Evolutionary conservation across 2,329 filamentous ascomycete species (phyloP).

Genomic region (Ramichloridium luteum): DNA sequence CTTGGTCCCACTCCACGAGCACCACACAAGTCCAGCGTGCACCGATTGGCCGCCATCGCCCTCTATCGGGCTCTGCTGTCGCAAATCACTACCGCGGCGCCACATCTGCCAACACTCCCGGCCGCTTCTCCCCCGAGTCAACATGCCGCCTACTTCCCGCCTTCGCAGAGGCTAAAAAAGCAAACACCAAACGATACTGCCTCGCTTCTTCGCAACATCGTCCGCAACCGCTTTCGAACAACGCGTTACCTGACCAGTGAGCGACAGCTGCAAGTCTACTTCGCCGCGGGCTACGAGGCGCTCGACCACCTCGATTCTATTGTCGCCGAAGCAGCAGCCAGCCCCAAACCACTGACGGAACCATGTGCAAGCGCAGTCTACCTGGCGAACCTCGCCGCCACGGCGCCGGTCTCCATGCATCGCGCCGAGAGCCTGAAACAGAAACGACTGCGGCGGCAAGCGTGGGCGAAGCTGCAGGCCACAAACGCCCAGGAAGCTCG

Average conservation of each 20-base stretch:
- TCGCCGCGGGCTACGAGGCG: conserved; percentile 55
- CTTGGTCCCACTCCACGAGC: conserved; percentile 25
- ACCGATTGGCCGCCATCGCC: conserved; percentile 50
- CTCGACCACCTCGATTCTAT: conserved; percentile 35
- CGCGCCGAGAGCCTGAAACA: neutral
- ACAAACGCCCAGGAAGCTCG: too few relatives aligned
- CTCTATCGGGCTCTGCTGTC: conserved; percentile 60
- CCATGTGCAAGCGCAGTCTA: conserved; percentile 19
- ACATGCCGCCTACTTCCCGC: too few relatives aligned
- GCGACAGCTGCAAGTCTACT: conserved; percentile 48
- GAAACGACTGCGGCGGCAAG: too few relatives aligned
- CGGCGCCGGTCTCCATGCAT: neutral
- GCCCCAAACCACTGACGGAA: too few relatives aligned
- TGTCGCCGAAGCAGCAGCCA: conserved; percentile 26
- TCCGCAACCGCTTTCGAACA: conserved; percentile 50
- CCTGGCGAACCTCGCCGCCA: conserved; percentile 14
- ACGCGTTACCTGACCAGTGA: conserved; percentile 48
- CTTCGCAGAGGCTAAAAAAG: too few relatives aligned
- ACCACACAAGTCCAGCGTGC: conserved; percentile 36
- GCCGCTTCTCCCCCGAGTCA: too few relatives aligned
- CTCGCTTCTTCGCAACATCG: conserved; percentile 45
- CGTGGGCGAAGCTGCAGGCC: too few relatives aligned
- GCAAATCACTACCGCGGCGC: conserved; percentile 25
- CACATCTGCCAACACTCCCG: conserved; percentile 5
- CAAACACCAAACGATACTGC: too few relatives aligned